phyloP scores from a whole-genome alignment of 192 early-diverging fungal species.

The Backusella westeae region DNA sequence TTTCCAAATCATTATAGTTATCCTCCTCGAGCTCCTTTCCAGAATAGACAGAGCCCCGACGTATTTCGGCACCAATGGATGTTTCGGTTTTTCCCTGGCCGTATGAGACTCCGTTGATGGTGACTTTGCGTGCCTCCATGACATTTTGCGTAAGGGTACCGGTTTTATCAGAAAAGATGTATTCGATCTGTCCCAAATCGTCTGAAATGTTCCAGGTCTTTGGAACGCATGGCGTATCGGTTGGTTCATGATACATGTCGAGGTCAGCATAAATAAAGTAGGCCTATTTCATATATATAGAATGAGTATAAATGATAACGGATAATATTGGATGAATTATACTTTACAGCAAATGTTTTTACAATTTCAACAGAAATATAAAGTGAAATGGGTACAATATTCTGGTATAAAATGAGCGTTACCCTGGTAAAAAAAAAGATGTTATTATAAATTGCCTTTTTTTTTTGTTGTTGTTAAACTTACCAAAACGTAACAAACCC shows the following conservation, averaged over 20 bases:
- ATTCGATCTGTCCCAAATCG: constrained; percentile 94
- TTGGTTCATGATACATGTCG: constrained; percentile 86
- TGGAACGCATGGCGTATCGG: constrained; percentile 78
- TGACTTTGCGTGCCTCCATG: constrained; percentile 93
- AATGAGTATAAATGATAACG: not conserved
- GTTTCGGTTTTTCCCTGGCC: constrained; percentile 65
- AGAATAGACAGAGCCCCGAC: constrained; percentile 12
- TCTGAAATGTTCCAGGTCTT: constrained; percentile 92
- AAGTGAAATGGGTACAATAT: constrained; percentile 93
- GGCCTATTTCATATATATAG: constrained; percentile 45
- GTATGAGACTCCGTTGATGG: constrained; percentile 87
- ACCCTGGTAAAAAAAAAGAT: constrained; percentile 48
- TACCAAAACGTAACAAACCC: constrained; percentile 77
- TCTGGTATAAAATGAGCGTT: constrained; percentile 89
- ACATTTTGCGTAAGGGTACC: constrained; percentile 96
- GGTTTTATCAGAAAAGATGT: constrained; percentile 97
- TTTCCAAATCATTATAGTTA: constrained; percentile 34
- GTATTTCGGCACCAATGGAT: constrained; percentile 39
- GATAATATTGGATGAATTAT: not conserved
- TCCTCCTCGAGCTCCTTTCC: constrained; percentile 3
- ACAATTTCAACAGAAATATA: constrained; percentile 94
- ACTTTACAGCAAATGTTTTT: constrained; percentile 76
- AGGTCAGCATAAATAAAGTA: constrained; percentile 91
- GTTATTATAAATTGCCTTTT: too few relatives aligned
- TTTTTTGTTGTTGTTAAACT: not conserved